Conservation (phyloP, 1,284 basidiomycete genomes). For the Ceratobasidium sp. region DNA sequence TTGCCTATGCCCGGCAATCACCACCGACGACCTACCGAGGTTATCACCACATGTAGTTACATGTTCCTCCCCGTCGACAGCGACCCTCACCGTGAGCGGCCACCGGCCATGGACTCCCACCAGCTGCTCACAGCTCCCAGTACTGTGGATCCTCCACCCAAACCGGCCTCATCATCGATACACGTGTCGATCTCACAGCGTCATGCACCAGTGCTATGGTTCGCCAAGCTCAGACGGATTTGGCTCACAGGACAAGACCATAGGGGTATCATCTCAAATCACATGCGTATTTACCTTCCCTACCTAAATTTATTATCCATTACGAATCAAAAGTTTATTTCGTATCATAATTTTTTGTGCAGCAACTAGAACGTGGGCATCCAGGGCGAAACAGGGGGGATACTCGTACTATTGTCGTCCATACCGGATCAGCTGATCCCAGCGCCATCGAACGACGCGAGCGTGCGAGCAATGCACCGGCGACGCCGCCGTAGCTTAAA, state of each 20-base stretch:
- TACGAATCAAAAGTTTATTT: no score
- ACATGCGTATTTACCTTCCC: slow-evolving; percentile 1
- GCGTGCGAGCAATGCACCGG: no score
- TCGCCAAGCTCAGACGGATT: not conserved
- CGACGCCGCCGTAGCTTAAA: no score
- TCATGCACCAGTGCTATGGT: not conserved
- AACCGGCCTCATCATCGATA: slow-evolving; percentile 30
- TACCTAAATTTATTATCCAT: slow-evolving; percentile 3
- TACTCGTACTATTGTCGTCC: no score
- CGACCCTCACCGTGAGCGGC: not conserved
- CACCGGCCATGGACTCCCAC: not conserved
- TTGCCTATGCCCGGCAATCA: not conserved
- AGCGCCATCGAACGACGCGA: no score
- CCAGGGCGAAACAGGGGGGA: no score
- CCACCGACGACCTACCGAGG: slow-evolving; percentile 25
- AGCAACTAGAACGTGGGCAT: no score
- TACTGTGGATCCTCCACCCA: not conserved
- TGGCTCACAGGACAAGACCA: not conserved
- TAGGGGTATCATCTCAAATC: slow-evolving; percentile 5
- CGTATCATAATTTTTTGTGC: no score
- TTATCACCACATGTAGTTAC: not conserved
- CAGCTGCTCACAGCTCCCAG: not conserved
- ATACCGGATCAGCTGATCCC: no score
- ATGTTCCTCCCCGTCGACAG: not conserved
- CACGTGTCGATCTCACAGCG: slow-evolving; percentile 10